A percentile compares a stretch with the other conserved stretches of the same genome.
Evolutionary conservation across 192 early-diverging fungal species (phyloP).

Genomic region (Podila horticola): DNA sequence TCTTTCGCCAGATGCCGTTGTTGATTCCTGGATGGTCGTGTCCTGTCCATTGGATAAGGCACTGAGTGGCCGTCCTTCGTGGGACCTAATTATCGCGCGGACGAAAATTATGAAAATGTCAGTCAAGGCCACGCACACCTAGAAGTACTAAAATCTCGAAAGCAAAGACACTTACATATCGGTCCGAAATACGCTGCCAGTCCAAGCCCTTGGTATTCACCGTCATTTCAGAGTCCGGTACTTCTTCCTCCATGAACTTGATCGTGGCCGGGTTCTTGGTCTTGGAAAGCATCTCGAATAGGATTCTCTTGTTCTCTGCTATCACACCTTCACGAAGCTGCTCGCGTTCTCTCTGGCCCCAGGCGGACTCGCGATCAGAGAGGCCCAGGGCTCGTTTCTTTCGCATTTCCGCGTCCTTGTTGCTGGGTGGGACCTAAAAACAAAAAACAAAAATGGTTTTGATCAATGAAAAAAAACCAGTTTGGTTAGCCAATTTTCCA

Average conservation of each 20-base stretch:
- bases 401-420: constrained; percentile 16
- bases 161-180: constrained; percentile 26
- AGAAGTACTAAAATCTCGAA: not conserved
- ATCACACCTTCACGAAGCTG: constrained; percentile 16
- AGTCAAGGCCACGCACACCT: not conserved
- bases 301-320: constrained; percentile 17
- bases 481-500: not conserved
- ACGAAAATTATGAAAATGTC: constrained; percentile 16
- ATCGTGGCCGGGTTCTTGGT: constrained; percentile 4
- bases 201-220: constrained; percentile 40
- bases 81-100: constrained; percentile 54
- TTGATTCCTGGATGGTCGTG: constrained; percentile 85
- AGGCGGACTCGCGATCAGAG: not conserved
- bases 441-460: not conserved
- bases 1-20: constrained; percentile 69
- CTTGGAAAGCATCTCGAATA: constrained; percentile 17
- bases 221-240: constrained; percentile 27
- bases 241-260: not conserved
- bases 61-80: constrained; percentile 72
- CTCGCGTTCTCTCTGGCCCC: constrained; percentile 15
- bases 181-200: constrained; percentile 35
- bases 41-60: constrained; percentile 81
- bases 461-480: not conserved
- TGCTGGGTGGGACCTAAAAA: constrained; percentile 34
- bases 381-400: constrained; percentile 8